Evolutionary conservation across 768 basidiomycete genomes (phyloP), one percentile per base, ranked within the genome.

Genomic region (Rhizopogon rudus): DNA sequence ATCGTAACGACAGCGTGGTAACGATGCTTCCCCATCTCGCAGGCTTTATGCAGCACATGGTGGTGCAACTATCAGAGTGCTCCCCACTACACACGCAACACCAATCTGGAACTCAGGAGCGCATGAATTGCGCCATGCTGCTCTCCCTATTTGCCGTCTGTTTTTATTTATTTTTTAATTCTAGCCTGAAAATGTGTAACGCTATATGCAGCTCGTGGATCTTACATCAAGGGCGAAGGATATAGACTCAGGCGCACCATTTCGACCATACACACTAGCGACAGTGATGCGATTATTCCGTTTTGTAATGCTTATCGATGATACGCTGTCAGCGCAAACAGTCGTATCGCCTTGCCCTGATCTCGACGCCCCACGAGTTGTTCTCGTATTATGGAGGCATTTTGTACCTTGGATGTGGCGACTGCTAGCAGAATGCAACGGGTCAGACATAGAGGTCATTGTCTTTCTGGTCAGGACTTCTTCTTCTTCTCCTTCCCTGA

Each of bases 391-490:
- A 57, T 88, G 83, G 81, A 80, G 82, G 31, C 59, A 74, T 10
- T 68, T 78, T 10, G 65, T 86, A 3, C 76, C 79, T 1, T 89
- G 88, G 87, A 74, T 73, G 52, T 91, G 89, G 87, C 68, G 64
- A 10, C 66, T 77, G 6, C 90, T 86, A 84, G 65, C 70, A 45
- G 86, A 88, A 60, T 71, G 72, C 55, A 75, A 81, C 20, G 64
- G 71, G 40, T 73, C 77, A 29, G 68, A 81, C 37, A 70, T 77
- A 2, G 84, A 86, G 52, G 70, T 69, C 29, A 72, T 87, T 44
- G 66, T 74, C 5, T 64, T 65, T 45, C 60, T 86, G 56, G 87
- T 87, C 61, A 61, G 77, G 64, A 29, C 14, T 33, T 20, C 39
- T 37, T 14, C 35, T 5, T 44, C 9, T 57, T 14, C 35, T 5